Base-by-base conservation (phyloP, 768 basidiomycete genomes). In the Porphyrellus cyaneotinctus region DNA sequence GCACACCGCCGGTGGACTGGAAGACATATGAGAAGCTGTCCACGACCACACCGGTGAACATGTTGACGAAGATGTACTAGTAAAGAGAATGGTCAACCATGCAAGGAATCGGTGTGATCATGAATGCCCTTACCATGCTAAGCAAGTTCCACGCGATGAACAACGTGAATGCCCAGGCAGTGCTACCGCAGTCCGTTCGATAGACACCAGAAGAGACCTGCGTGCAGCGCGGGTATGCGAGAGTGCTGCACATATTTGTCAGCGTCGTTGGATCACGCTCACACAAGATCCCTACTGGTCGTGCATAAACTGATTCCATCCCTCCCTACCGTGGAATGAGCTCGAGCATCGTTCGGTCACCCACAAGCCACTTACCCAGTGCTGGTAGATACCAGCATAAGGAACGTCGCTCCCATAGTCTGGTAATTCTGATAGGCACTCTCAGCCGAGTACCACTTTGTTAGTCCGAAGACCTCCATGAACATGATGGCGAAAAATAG, bases 221-320 rank as follows among this genome's bases (percentile, higher is more conserved):
- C 2, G 89, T 93, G 68, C 95, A 97, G 14, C 85, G 82, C 24
- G 94, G 94, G 61, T 88, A 88, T 0, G 77, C 75, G 24, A 88
- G 58, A 15, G 89, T 77, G 64, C 92, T 95, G 56, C n/a, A 37
- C 23, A 33, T 36, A 8, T 17, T 4, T 1, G n/a, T 53, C 5
- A 47, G 31, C 31, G 6, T 37, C 26, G 3, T 9, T 46, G 28
- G 20, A 36, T 6, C 13, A 22, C 13, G 18, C 10, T 28, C 15
- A 20, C 30, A 20, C 2, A 12, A 28, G 3, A 36, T 30, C 47
- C 58, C 64, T 66, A 94, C 91, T 84, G 95, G 71, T 97, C 91
- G 65, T 97, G 95, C 95, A 97, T 97, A 67, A 87, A 97, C 60
- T 87, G 84, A 66, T 97, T 97, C 95, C 95, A 98, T 0, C 85